Conservation (phyloP, 768 basidiomycete species). For the Agrocybe praecox region DNA sequence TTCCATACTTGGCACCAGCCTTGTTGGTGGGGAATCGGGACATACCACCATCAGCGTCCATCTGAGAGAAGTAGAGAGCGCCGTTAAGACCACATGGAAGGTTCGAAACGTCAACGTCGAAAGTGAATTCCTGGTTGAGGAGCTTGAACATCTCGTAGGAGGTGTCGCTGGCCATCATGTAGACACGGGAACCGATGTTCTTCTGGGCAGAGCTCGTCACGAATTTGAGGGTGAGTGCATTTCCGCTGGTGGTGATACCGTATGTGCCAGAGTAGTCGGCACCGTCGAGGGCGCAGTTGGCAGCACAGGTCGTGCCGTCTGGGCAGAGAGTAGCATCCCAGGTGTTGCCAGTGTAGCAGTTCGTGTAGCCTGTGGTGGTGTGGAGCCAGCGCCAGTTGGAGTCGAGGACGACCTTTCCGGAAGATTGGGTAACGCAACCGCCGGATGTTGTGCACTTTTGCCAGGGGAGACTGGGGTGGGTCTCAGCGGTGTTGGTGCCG, state of each 20-base stretch:
- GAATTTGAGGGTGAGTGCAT: constrained; percentile 50
- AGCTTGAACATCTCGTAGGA: constrained; percentile 47
- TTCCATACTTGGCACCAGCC: constrained; percentile 49
- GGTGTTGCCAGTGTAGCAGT: constrained; percentile 58
- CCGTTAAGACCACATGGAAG: constrained; percentile 62
- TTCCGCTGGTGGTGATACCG: constrained; percentile 49
- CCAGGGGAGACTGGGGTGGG: constrained; percentile 46
- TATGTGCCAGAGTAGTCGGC: constrained; percentile 53
- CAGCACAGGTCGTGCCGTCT: constrained; percentile 46
- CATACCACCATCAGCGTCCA: constrained; percentile 56
- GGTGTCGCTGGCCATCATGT: constrained; percentile 49
- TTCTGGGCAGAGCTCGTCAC: constrained; percentile 36
- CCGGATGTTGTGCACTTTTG: constrained; percentile 47
- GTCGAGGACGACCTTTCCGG: constrained; percentile 48
- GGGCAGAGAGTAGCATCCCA: constrained; percentile 57
- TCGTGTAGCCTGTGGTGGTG: constrained; percentile 33
- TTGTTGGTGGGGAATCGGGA: constrained; percentile 50
- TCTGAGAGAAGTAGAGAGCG: constrained; percentile 58
- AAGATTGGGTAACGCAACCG: constrained; percentile 36
- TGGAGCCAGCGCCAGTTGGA: constrained; percentile 61
- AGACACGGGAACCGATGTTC: constrained; percentile 46
- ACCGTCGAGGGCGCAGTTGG: constrained; percentile 43
- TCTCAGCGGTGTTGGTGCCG: constrained; percentile 51
- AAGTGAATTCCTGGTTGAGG: constrained; percentile 59
- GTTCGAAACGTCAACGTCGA: constrained; percentile 61